Conservation (phyloP, 2,329 filamentous ascomycete species). For the Penicillium paneum region DNA sequence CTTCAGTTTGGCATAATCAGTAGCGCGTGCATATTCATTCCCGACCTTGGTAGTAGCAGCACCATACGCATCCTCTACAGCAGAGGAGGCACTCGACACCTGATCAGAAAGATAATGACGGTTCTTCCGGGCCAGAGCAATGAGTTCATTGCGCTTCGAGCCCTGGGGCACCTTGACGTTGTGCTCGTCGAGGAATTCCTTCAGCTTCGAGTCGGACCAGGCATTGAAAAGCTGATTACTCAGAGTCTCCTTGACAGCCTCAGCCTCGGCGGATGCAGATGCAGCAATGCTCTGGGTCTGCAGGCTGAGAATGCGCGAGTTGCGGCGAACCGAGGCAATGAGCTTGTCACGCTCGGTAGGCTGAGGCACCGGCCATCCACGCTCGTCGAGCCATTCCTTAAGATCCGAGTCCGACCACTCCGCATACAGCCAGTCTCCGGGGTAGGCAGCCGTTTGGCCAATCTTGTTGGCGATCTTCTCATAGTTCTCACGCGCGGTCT, state of each 20-base stretch:
- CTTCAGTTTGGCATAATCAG: slow-evolving; percentile 62
- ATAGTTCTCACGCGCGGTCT: slow-evolving; percentile 76
- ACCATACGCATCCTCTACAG: slow-evolving; percentile 53
- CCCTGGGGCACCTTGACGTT: slow-evolving; percentile 86
- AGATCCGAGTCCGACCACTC: slow-evolving; percentile 90
- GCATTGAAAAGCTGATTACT: slow-evolving; percentile 82
- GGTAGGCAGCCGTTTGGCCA: slow-evolving; percentile 78
- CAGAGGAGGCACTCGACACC: slow-evolving; percentile 53
- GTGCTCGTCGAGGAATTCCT: slow-evolving; percentile 91
- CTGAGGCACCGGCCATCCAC: slow-evolving; percentile 82
- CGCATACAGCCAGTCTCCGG: slow-evolving; percentile 90
- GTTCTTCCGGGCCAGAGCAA: slow-evolving; percentile 86
- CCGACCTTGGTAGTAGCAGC: slow-evolving; percentile 72
- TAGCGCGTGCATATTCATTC: slow-evolving; percentile 74
- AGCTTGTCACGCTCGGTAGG: slow-evolving; percentile 80
- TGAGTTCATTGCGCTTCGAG: slow-evolving; percentile 82
- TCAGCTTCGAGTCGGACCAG: slow-evolving; percentile 86
- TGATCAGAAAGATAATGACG: slow-evolving; percentile 58
- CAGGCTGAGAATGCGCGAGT: slow-evolving; percentile 75
- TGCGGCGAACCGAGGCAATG: slow-evolving; percentile 83
- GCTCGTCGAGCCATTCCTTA: slow-evolving; percentile 88
- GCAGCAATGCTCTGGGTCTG: slow-evolving; percentile 61
- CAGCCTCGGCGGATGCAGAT: slow-evolving; percentile 62
- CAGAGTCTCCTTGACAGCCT: slow-evolving; percentile 68
- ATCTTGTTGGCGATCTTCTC: slow-evolving; percentile 70